Base-by-base conservation (phyloP, 192 early-diverging fungal species). In the Entophlyctis helioformis region DNA sequence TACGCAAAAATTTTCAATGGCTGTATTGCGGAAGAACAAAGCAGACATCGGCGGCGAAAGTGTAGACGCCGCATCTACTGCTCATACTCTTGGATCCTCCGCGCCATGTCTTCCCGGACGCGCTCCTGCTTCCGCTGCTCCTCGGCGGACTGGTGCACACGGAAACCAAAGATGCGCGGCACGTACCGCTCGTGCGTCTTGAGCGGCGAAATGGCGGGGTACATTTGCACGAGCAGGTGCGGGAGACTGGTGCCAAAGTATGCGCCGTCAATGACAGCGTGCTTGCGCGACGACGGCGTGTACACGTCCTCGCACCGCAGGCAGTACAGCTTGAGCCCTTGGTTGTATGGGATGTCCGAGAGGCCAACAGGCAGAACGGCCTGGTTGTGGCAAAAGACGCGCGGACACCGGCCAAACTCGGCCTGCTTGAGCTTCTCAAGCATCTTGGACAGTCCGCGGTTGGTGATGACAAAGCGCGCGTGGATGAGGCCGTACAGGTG, bases 401-500 rank as follows among this genome's bases (percentile, higher is more conserved):
- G 78, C 2, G 96, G 93, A 59, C 96, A 99, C n/a, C 84, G 71
- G 15, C 96, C 96, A 63, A 94, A 97, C 46, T 94, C 92, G 2
- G 77, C 85, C 36, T 85, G 81, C 56, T 87, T 84, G 65, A 87
- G 82, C 63, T 96, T 99, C 43, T 99, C 96, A 53, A 76, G 82
- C 91, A 99, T 96, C 67, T 93, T 95, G 28, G 71, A 69, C 48
- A 96, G 70, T 9, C 96, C 96, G 40, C 88, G 78, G 11, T 72
- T 72, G 0, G 96, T 99, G 29, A 96, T 80, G 52, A 99, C 78
- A 62, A 85, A 99, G 23, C 96, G 84, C 26, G 90, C 91, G 50
- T 99, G 96, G 49, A 99, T 94, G n/a, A 99, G 72, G 32, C 96
- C 96, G 57, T 96, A 99, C 34, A 99, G 63, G 56, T 94, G 87